phyloP scores from a whole-genome alignment of 345 rosid genomes.

The Moricandia arvensis region DNA sequence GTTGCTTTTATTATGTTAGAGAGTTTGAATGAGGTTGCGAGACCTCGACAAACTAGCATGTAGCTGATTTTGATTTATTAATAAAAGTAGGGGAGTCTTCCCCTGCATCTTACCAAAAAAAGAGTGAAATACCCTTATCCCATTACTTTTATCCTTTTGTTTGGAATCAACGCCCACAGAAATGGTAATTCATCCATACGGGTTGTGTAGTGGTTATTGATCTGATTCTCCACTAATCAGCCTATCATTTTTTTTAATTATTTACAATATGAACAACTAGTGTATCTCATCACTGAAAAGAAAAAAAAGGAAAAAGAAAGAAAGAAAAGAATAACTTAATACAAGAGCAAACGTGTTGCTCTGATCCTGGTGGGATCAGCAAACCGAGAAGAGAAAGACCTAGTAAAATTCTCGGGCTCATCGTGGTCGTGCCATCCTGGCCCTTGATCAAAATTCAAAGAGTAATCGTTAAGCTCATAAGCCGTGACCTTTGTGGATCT shows the following conservation, averaged over 20 bases:
- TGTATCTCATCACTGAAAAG: neutral
- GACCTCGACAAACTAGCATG: no score
- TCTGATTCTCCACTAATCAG: no score
- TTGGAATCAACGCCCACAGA: no score
- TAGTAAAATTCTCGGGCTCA: slow-evolving; percentile 47
- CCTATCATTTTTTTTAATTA: neutral
- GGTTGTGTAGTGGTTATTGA: no score
- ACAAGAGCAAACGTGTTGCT: slow-evolving; percentile 24
- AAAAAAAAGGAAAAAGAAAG: neutral
- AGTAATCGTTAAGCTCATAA: slow-evolving; percentile 48
- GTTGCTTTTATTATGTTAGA: no score
- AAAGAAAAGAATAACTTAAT: slow-evolving; percentile 11
- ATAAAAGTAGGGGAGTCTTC: no score
- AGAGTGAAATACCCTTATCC: no score
- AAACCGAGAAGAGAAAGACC: slow-evolving; percentile 61
- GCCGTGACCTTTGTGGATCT: slow-evolving; percentile 19
- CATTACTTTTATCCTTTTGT: no score
- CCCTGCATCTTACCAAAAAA: no score
- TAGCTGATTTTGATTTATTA: no score
- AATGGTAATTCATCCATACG: no score
- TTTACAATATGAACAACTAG: neutral
- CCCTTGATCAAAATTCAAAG: slow-evolving; percentile 64
- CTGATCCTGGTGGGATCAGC: slow-evolving; percentile 43
- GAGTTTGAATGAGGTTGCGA: no score
- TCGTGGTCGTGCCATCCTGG: slow-evolving; percentile 46